phyloP scores from a whole-genome alignment of 768 basidiomycete genomes.

The Strobilomyces echinocephalus region DNA sequence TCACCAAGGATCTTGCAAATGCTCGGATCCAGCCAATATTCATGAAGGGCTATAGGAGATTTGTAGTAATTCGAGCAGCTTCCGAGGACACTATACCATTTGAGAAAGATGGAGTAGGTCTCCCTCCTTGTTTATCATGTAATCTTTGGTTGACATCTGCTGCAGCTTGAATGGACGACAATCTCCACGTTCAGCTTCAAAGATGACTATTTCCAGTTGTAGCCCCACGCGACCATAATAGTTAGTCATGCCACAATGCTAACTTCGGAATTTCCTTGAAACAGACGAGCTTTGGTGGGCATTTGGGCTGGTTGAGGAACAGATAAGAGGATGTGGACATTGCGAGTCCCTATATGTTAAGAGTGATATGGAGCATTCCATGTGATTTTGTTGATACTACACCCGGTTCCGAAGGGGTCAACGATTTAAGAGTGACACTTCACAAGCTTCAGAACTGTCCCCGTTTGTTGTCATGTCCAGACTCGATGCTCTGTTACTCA shows the following conservation, averaged over 20 bases:
- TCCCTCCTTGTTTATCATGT: not conserved
- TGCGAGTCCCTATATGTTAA: not conserved
- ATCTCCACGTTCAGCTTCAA: slow-evolving; percentile 48
- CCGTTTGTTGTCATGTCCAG: slow-evolving; percentile 19
- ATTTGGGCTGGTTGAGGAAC: not conserved
- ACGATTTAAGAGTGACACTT: not conserved
- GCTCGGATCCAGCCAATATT: slow-evolving; percentile 64
- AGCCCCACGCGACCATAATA: not conserved
- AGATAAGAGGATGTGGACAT: not conserved
- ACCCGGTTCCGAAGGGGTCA: not conserved
- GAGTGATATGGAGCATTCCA: slow-evolving; percentile 5
- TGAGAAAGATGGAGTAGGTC: slow-evolving; percentile 45
- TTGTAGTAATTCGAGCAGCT: slow-evolving; percentile 49
- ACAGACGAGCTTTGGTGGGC: not conserved
- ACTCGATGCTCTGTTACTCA: slow-evolving; percentile 29
- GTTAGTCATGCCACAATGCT: not conserved
- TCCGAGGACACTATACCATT: slow-evolving; percentile 25
- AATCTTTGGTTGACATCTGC: not conserved
- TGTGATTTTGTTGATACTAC: slow-evolving; percentile 23
- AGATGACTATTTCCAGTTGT: slow-evolving; percentile 46
- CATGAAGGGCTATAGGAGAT: slow-evolving; percentile 60
- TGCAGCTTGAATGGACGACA: slow-evolving; percentile 55
- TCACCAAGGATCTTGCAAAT: slow-evolving; percentile 43
- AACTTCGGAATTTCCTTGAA: not conserved
- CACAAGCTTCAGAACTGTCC: not conserved